Conservation (phyloP, 1,139 yeast genomes). For the Eremothecium gossypii region DNA sequence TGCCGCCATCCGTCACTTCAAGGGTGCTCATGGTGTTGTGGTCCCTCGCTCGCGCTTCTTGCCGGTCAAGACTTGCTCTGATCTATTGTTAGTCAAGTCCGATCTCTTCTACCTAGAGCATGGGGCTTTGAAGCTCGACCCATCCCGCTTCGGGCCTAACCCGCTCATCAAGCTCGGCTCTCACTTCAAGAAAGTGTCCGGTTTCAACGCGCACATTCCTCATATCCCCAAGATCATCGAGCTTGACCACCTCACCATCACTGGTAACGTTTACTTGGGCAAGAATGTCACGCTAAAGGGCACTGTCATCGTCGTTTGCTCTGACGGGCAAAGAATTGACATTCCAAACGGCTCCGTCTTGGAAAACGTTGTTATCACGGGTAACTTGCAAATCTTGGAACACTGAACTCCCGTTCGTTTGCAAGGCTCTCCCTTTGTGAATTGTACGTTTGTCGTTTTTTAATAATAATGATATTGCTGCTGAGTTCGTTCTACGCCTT, state of each 20-base stretch:
- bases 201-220: conserved; percentile 81
- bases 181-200: conserved; percentile 89
- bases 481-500: no score
- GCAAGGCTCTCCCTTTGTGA: no score
- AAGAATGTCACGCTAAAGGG: conserved; percentile 88
- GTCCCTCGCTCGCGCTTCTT: conserved; percentile 96
- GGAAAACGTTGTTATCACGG: conserved; percentile 95
- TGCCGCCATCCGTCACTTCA: conserved; percentile 95
- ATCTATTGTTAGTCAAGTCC: conserved; percentile 88
- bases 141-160: conserved; percentile 82
- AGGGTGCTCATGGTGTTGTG: conserved; percentile 94
- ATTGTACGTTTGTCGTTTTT: no score
- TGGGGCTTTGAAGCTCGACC: conserved; percentile 80
- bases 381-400: conserved; percentile 90
- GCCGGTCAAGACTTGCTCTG: conserved; percentile 97
- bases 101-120: conserved; percentile 87
- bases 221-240: conserved; percentile 95
- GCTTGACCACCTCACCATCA: conserved; percentile 92
- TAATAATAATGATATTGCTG: no score
- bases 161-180: conserved; percentile 95
- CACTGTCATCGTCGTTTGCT: conserved; percentile 94
- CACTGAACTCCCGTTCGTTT: conserved; percentile 38
- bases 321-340: conserved; percentile 93
- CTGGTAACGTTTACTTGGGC: conserved; percentile 92
- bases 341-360: conserved; percentile 92